Evolutionary conservation across 1,284 basidiomycete species (phyloP).

Genomic region (Marasmius sp.): DNA sequence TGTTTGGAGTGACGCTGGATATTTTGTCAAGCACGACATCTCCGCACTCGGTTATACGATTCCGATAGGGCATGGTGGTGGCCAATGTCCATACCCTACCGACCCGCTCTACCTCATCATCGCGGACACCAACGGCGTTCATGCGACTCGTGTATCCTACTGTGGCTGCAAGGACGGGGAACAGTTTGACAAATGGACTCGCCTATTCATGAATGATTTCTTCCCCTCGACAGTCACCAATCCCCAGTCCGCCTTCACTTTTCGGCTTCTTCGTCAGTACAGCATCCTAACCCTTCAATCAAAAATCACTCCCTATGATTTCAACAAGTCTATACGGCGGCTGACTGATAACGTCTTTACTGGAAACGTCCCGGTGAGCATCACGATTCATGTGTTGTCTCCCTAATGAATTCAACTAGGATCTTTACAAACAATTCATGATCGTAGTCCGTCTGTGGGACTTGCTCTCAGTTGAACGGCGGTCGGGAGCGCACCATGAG

Average conservation of each 20-base stretch:
- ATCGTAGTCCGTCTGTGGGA: background rate
- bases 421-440: background rate
- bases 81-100: no score
- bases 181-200: background rate
- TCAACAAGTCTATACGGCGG: background rate
- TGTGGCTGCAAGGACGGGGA: background rate
- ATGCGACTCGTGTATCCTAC: conserved; percentile 1
- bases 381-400: background rate
- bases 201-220: conserved; percentile 1
- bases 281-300: conserved; percentile 4
- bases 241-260: no score
- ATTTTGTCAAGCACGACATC: no score
- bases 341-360: conserved; percentile 8
- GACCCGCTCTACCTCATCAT: background rate
- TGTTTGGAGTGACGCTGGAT: no score
- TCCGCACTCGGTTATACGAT: no score
- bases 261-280: conserved; percentile 8
- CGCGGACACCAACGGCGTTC: conserved; percentile 6
- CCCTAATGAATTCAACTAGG: background rate
- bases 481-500: no score
- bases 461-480: background rate
- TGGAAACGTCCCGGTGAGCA: background rate
- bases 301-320: conserved; percentile 6
- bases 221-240: no score
- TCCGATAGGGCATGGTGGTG: no score